Conservation (phyloP, 2,329 filamentous ascomycete species). For the Aureobasidium sp. region DNA sequence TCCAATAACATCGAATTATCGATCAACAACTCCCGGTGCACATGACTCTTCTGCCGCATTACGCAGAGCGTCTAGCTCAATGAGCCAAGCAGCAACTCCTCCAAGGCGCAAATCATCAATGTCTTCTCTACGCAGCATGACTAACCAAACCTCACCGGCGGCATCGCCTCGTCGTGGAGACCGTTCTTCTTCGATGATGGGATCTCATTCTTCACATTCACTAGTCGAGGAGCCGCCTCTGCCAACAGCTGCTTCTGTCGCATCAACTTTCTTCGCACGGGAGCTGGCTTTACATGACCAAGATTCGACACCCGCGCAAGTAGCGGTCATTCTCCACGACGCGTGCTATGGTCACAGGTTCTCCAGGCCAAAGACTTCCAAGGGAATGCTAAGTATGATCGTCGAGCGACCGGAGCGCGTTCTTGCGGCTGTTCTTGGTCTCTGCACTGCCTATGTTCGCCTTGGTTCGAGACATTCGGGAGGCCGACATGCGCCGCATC, state of each 20-base stretch:
- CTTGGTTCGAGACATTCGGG: conserved; percentile 73
- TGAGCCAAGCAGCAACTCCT: conserved; percentile 12
- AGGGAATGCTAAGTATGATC: conserved; percentile 65
- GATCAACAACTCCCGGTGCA: conserved; percentile 4
- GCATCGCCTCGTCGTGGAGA: not conserved
- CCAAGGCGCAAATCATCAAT: conserved; percentile 13
- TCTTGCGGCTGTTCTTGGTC: conserved; percentile 72
- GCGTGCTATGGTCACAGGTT: conserved; percentile 92
- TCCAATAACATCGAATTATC: not conserved
- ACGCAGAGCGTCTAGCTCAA: conserved; percentile 7
- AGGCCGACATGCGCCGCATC: conserved; percentile 60
- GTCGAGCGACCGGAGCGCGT: conserved; percentile 91
- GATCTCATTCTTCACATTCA: conserved; percentile 33
- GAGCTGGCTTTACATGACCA: conserved; percentile 20
- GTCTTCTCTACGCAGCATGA: conserved; percentile 11
- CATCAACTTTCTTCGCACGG: conserved; percentile 32
- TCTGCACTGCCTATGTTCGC: conserved; percentile 84
- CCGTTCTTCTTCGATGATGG: conserved; percentile 29
- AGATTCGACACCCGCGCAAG: conserved; percentile 41
- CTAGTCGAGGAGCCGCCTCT: conserved; percentile 33
- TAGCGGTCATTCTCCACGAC: conserved; percentile 83
- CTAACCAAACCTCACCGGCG: conserved; percentile 4
- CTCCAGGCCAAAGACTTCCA: conserved; percentile 71
- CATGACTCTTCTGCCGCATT: not conserved
- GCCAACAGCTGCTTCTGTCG: conserved; percentile 52